Evolutionary conservation across 805 yeast species (phyloP), one percentile per base, ranked within the genome.

Genomic region (Candida awuae): DNA sequence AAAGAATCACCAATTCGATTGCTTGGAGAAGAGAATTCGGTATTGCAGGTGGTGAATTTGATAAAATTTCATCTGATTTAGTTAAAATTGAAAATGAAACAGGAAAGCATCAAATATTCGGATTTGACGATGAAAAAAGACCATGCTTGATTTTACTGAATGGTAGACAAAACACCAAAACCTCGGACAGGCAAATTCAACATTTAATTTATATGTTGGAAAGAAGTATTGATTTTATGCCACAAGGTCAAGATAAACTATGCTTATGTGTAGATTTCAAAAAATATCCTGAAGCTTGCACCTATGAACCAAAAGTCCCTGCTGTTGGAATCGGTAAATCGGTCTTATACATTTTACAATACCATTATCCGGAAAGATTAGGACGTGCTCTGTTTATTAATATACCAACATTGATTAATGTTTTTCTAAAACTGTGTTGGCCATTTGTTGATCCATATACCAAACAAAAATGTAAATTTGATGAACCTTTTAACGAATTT

Each of bases 401-500:
- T 61, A 86, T 92, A 49, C 97, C 97, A n/a, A 80, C 90, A 73
- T 65, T 87, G 37, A 97, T 90, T 7, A 84, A 94, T 87, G 79
- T 94, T 10, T 92, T 92, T 54, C 67, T 92, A 51, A 92, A 87
- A 65, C 66, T 92, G 45, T 87, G 92, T 48, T 87, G 85, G 60
- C 98, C 98, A 3, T 92, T 92, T 61, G 94, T 92, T 49, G 98
- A 92, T 60, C 96, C 97, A 15, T 67, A 84, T 56, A 92, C 98
- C 2, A 73, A 95, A 44, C 96, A 87, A 61, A 92, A 92, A 64
- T 73, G 90, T 54, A 90, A 87, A 14, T 92, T 79, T 55, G 94
- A 85, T 58, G 84, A 85, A 59, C 97, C 97, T 8, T 85, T 87
- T 62, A 71, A 75, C 20, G 67, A 83, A 25, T 90, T 83, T 54